A percentile compares a stretch with the other conserved stretches of the same genome.
Evolutionary conservation across 2,329 filamentous ascomycete species (phyloP).

Genomic region (Malbranchea cinnamomea): DNA sequence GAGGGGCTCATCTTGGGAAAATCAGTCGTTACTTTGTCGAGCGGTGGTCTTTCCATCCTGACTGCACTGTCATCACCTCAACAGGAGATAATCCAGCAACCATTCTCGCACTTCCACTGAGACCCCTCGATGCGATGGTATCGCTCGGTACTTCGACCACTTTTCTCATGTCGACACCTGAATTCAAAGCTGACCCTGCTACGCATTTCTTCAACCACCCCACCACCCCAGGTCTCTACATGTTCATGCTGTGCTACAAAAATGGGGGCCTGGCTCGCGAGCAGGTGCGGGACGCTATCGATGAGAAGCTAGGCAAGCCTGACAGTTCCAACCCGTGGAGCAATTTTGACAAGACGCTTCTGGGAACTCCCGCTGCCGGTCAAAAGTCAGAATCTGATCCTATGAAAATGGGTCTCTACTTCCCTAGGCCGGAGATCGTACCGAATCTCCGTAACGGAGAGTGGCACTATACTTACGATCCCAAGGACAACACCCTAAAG

Average conservation of each 20-base stretch:
- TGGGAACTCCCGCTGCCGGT: slow-evolving; percentile 54
- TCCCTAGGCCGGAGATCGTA: slow-evolving; percentile 87
- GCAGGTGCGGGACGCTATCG: slow-evolving; percentile 68
- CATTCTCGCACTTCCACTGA: slow-evolving; percentile 77
- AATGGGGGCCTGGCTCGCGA: slow-evolving; percentile 91
- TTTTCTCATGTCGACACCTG: slow-evolving; percentile 92
- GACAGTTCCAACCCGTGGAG: slow-evolving; percentile 50
- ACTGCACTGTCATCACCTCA: slow-evolving; percentile 69
- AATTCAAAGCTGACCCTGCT: slow-evolving; percentile 73
- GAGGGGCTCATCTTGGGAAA: slow-evolving; percentile 60
- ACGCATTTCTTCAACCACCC: slow-evolving; percentile 99
- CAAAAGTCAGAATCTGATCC: slow-evolving; percentile 38
- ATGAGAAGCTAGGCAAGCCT: slow-evolving; percentile 32
- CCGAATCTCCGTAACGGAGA: slow-evolving; percentile 76
- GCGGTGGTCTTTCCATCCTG: slow-evolving; percentile 60
- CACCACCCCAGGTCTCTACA: slow-evolving; percentile 77
- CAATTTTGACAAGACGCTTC: slow-evolving; percentile 60
- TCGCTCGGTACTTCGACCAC: slow-evolving; percentile 91
- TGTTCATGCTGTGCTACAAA: slow-evolving; percentile 99
- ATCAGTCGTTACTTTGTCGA: slow-evolving; percentile 66
- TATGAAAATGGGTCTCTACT: slow-evolving; percentile 88
- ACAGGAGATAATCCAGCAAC: slow-evolving; percentile 95
- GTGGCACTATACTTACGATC: slow-evolving; percentile 60
- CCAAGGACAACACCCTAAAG: slow-evolving; percentile 34
- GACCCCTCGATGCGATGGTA: slow-evolving; percentile 82